Conservation (phyloP, 805 yeast species). For the Schwanniomyces polymorphus region DNA sequence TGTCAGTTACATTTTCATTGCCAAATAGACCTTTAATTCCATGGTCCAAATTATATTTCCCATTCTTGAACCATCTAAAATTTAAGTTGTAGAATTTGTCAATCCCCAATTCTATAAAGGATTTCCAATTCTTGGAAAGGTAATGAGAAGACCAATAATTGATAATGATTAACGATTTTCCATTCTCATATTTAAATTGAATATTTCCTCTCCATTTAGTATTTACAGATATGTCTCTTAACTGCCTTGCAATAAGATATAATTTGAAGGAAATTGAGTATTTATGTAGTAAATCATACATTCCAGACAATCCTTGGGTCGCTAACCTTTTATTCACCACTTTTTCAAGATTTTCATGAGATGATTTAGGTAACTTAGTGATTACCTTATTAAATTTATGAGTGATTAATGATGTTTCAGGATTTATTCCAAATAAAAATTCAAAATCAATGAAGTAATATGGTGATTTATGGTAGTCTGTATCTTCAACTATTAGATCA, state of each 20-base stretch:
- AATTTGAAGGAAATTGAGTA: constrained; percentile 67
- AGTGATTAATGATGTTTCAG: constrained; percentile 31
- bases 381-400: constrained; percentile 23
- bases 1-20: constrained; percentile 16
- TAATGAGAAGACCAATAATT: constrained; percentile 60
- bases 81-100: constrained; percentile 46
- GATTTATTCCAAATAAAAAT: constrained; percentile 53
- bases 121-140: constrained; percentile 46
- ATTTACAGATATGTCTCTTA: constrained; percentile 45
- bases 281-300: constrained; percentile 56
- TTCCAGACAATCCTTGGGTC: constrained; percentile 46
- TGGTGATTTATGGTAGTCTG: constrained; percentile 51
- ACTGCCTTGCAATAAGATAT: constrained; percentile 57
- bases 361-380: constrained; percentile 29
- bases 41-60: constrained; percentile 31
- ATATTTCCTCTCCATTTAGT: constrained; percentile 60
- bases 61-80: constrained; percentile 66
- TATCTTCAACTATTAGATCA: constrained; percentile 46
- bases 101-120: constrained; percentile 64
- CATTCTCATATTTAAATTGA: constrained; percentile 56
- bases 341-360: constrained; percentile 49
- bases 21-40: constrained; percentile 7
- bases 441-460: constrained; percentile 78
- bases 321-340: constrained; percentile 54
- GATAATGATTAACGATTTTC: constrained; percentile 52